phyloP scores from a whole-genome alignment of 768 basidiomycete species.

The Tylopilus rubrobrunneus region DNA sequence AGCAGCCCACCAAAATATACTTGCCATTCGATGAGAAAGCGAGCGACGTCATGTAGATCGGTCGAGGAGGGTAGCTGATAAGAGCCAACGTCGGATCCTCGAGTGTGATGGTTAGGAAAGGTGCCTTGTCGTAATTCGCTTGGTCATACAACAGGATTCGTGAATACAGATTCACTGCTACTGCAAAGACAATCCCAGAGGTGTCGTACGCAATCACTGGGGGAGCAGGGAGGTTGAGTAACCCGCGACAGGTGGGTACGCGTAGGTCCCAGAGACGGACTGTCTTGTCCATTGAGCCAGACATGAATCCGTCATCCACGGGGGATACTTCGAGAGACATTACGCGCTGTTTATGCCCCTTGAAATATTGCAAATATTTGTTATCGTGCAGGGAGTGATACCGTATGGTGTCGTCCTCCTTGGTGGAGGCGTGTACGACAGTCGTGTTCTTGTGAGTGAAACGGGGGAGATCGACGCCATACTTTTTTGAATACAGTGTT shows the following conservation, averaged over 20 bases:
- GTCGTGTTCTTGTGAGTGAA: slow-evolving; percentile 90
- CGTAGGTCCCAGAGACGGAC: slow-evolving; percentile 96
- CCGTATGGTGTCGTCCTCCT: slow-evolving; percentile 90
- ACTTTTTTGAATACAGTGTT: slow-evolving; percentile 89
- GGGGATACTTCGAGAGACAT: slow-evolving; percentile 90
- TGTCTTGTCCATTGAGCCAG: slow-evolving; percentile 89
- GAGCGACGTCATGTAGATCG: slow-evolving; percentile 88
- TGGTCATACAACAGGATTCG: slow-evolving; percentile 84
- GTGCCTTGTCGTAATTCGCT: slow-evolving; percentile 85
- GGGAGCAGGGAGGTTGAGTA: slow-evolving; percentile 66
- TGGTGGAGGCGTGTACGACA: slow-evolving; percentile 89
- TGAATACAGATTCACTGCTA: slow-evolving; percentile 77
- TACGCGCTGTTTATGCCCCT: slow-evolving; percentile 87
- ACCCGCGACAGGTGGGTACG: slow-evolving; percentile 69
- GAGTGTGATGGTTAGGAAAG: slow-evolving; percentile 80
- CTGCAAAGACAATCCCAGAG: slow-evolving; percentile 80
- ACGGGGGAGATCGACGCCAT: slow-evolving; percentile 90
- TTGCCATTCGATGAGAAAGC: slow-evolving; percentile 89
- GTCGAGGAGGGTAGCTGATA: slow-evolving; percentile 81
- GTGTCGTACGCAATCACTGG: slow-evolving; percentile 85
- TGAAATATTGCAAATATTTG: slow-evolving; percentile 94
- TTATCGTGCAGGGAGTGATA: slow-evolving; percentile 97
- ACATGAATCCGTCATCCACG: slow-evolving; percentile 93
- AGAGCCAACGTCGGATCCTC: slow-evolving; percentile 74
- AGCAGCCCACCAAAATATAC: slow-evolving; percentile 88